Base-by-base conservation (phyloP, 2,329 filamentous ascomycete genomes). In the Microsporum canis region DNA sequence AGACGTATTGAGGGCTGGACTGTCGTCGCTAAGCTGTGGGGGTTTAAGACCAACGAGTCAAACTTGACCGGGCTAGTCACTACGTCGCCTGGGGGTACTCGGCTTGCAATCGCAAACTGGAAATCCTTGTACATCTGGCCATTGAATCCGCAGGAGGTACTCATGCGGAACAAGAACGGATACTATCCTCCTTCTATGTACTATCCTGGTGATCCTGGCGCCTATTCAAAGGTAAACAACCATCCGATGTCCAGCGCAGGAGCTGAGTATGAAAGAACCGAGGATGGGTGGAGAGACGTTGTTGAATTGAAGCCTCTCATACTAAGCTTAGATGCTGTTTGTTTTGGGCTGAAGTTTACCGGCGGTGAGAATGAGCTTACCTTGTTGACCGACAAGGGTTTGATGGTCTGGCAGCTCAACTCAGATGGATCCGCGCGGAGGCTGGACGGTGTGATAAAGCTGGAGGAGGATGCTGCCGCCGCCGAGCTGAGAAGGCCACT, bases 31-130 rank as follows among this genome's bases (percentile, higher is more conserved):
- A 70, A 69, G 23, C 70, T 77, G 12, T 70, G 68, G 61, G 73
- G 70, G 10, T 76, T 71, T 55, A 66, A 67, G 27, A 65, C 70
- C 43, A 62, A 70, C n/a, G 69, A 60, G 8, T 36, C 62, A 17
- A 75, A 69, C 33, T 65, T 75, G 10, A 73, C 73, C 8, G 72
- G 73, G n/a, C 67, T 71, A 31, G 68, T 76, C 12, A 72, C 74
- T 12, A 63, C 65, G 3, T 45, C 59, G 10, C 64, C 61, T 6
- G 31, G 57, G 3, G 72, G 73, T 7, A 75, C 73, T 38, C 70
- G 76, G 3, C 67, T 78, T 56, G 76, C 75, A 3, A 68, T 76
- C 36, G 72, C 72, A 3, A 73, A 72, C 49, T 78, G 75, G 75
- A 73, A 77, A 57, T 68, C 68, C 0, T 60, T 78, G 23, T 73